A percentile compares a stretch with the other conserved stretches of the same genome.
Conservation (phyloP, 257 asterid genomes). For the Ilex aquifolium region DNA sequence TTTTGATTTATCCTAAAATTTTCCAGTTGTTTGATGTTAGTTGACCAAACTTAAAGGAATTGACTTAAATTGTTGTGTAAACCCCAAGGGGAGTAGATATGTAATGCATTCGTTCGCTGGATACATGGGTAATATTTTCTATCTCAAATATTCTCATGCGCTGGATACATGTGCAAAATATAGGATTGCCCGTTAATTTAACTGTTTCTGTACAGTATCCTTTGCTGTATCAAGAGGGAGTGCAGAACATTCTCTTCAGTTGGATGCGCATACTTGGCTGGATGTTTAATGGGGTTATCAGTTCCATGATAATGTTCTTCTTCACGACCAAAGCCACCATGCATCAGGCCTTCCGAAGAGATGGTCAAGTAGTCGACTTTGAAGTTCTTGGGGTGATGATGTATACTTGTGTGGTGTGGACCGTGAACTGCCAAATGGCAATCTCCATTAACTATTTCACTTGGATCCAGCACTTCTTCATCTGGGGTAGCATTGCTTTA, state of each 20-base stretch:
- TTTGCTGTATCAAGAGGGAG: slow-evolving; percentile 69
- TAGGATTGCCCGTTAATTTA: neutral
- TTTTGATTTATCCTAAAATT: too few species aligned
- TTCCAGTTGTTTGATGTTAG: too few species aligned
- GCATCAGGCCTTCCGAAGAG: slow-evolving; percentile 60
- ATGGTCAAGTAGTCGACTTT: slow-evolving; percentile 65
- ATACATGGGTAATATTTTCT: too few species aligned
- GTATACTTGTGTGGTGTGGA: slow-evolving; percentile 87
- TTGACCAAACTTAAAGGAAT: too few species aligned
- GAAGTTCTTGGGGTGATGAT: slow-evolving; percentile 73
- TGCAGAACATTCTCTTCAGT: slow-evolving; percentile 64
- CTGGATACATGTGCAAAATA: too few species aligned
- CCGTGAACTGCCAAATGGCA: slow-evolving; percentile 95
- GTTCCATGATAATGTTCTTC: slow-evolving; percentile 78
- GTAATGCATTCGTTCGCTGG: too few species aligned
- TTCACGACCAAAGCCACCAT: slow-evolving; percentile 44
- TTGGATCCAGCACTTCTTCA: slow-evolving; percentile 90
- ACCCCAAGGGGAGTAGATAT: too few species aligned
- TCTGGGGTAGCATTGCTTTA: slow-evolving; percentile 82
- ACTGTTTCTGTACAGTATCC: slow-evolving; percentile 53
- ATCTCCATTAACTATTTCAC: slow-evolving; percentile 86
- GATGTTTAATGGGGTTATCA: slow-evolving; percentile 70
- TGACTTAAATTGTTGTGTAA: too few species aligned
- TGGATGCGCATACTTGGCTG: slow-evolving; percentile 91
- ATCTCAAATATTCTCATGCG: too few species aligned